A percentile compares a stretch with the other conserved stretches of the same genome.
Conservation (phyloP, 2,329 filamentous ascomycete species). For the Coleophoma crateriformis region DNA sequence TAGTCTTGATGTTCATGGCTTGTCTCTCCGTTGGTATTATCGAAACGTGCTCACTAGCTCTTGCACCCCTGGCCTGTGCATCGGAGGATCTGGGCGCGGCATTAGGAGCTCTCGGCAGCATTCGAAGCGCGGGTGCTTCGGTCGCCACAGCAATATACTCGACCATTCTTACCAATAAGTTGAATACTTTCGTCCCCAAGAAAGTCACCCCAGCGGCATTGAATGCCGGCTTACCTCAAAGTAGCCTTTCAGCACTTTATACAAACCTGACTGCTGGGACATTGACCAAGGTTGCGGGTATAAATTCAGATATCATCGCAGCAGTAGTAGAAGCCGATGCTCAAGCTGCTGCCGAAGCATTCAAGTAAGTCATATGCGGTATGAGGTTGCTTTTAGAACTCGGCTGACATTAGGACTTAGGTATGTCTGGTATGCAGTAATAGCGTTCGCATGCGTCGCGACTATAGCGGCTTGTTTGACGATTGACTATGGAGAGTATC, state of each 20-base stretch:
- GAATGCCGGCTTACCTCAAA: constrained; percentile 29
- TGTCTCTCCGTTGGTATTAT: constrained; percentile 29
- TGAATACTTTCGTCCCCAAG: constrained; percentile 24
- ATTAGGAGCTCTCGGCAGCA: constrained; percentile 28
- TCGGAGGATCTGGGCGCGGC: constrained; percentile 30
- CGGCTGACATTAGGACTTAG: not conserved
- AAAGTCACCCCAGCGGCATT: constrained; percentile 27
- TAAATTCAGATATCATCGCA: constrained; percentile 3
- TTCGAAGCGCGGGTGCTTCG: constrained; percentile 28
- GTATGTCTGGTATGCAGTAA: constrained; percentile 8
- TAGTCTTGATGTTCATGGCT: constrained; percentile 25
- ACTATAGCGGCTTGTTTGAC: constrained; percentile 2
- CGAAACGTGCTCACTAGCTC: constrained; percentile 28
- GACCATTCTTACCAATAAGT: constrained; percentile 28
- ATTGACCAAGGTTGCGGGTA: constrained; percentile 1
- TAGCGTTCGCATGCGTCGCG: constrained; percentile 4
- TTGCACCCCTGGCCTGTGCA: constrained; percentile 26
- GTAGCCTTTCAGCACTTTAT: constrained; percentile 1
- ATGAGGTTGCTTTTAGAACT: not conserved
- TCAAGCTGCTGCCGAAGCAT: constrained; percentile 2
- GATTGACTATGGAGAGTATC: constrained; percentile 6
- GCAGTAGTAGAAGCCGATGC: constrained; percentile 1
- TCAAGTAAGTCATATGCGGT: not conserved
- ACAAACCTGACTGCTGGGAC: constrained; percentile 4
- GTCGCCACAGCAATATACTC: constrained; percentile 29